These are phyloP conservation scores for Glaciozyma antarctica DNA, from an alignment of 768 basidiomycete species.

Conservation along the genomic window DNA sequence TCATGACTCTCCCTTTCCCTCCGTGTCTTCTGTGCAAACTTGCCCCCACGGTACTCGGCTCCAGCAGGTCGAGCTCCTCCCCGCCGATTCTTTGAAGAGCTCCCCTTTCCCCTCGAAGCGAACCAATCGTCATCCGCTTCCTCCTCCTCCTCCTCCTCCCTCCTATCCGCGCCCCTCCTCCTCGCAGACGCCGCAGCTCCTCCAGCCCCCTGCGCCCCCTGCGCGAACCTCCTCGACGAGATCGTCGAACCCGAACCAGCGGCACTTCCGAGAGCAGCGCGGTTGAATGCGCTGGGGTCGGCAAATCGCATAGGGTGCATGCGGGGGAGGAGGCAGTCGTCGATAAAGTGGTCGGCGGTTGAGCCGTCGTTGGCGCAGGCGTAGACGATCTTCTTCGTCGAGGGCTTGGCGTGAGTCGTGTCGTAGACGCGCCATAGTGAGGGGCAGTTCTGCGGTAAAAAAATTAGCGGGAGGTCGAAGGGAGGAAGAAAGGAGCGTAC, in stretches of 20 bases:
- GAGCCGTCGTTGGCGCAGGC: slow-evolving; percentile 29
- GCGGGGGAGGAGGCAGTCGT: slow-evolving; percentile 28
- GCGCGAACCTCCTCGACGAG: neutral
- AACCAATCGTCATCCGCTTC: slow-evolving; percentile 26
- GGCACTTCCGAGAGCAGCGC: slow-evolving; percentile 15
- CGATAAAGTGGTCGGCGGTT: slow-evolving; percentile 27
- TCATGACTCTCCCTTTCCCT: neutral
- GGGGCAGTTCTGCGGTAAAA: slow-evolving; percentile 19
- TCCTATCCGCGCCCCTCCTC: neutral
- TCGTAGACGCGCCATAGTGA: slow-evolving; percentile 27
- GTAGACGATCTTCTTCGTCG: slow-evolving; percentile 20
- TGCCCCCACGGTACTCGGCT: neutral
- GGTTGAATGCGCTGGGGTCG: slow-evolving; percentile 28
- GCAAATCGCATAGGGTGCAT: slow-evolving; percentile 25
- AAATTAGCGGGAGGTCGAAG: neutral
- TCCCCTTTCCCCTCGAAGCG: slow-evolving; percentile 13
- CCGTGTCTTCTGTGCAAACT: neutral
- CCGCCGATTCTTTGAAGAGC: neutral
- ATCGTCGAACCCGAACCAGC: neutral
- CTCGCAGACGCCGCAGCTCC: neutral
- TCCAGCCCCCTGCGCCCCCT: slow-evolving; percentile 4
- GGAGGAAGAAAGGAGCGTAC: slow-evolving; percentile 3
- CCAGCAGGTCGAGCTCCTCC: neutral
- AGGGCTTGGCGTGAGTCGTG: slow-evolving; percentile 21
- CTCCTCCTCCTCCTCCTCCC: slow-evolving; percentile 3